A percentile compares a stretch with the other conserved stretches of the same genome.
Conservation (phyloP, 1,284 basidiomycete genomes). For the Pascua guehoae region DNA sequence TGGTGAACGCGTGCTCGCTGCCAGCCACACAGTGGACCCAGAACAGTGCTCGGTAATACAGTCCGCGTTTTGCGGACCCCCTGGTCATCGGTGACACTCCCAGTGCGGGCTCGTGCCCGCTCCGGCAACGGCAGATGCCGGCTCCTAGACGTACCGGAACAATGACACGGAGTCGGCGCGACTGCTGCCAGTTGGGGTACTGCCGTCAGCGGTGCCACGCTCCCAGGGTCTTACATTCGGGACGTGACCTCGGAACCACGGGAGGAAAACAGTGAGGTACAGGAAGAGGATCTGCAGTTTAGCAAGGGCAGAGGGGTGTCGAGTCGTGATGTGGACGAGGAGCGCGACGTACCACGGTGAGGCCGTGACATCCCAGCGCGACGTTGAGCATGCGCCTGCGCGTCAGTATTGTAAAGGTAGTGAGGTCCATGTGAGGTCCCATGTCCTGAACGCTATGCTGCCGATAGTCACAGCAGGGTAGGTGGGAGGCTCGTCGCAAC, state of each 20-base stretch:
- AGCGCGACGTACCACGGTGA: slow-evolving; percentile 31
- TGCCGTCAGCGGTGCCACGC: slow-evolving; percentile 14
- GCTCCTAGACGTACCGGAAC: slow-evolving; percentile 30
- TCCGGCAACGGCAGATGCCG: too few species aligned
- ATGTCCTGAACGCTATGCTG: too few species aligned
- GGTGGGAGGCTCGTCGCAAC: too few species aligned
- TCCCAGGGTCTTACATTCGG: slow-evolving; percentile 38
- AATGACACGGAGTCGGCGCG: slow-evolving; percentile 38
- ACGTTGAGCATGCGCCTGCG: slow-evolving; percentile 10
- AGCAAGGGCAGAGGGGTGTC: background rate
- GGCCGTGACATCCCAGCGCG: slow-evolving; percentile 21
- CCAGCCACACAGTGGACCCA: background rate
- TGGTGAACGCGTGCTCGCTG: background rate
- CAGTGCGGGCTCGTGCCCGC: too few species aligned
- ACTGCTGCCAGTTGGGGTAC: slow-evolving; percentile 49
- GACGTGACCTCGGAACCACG: slow-evolving; percentile 45
- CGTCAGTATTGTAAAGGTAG: slow-evolving; percentile 1
- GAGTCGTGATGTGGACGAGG: background rate
- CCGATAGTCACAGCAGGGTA: too few species aligned
- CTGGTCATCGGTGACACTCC: slow-evolving; percentile 7
- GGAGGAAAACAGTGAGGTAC: slow-evolving; percentile 47
- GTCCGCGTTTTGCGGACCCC: background rate
- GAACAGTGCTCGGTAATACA: background rate
- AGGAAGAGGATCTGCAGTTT: slow-evolving; percentile 39
- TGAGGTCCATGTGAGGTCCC: too few species aligned